A percentile compares a stretch with the other conserved stretches of the same genome.
phyloP scores from a whole-genome alignment of 805 yeast genomes.

The Kuraishia ogatae region DNA sequence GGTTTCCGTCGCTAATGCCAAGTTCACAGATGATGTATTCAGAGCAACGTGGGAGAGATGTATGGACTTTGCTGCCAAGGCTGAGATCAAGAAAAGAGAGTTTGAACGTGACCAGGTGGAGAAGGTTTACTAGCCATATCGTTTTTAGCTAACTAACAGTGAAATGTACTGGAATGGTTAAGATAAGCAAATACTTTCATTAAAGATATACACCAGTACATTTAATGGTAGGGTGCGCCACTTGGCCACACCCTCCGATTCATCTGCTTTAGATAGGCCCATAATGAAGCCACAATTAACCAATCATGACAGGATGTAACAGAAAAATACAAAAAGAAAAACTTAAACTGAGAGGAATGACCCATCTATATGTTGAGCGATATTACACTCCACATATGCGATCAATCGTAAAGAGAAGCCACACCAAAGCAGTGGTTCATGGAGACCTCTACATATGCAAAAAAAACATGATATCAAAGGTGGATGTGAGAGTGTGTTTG shows the following conservation, averaged over 20 bases:
- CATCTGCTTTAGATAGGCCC: background rate
- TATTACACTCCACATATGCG: background rate
- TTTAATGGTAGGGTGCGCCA: background rate
- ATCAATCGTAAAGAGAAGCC: background rate
- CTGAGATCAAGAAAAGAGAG: constrained; percentile 5
- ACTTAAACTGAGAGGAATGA: too few species aligned
- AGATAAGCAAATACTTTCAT: too few species aligned
- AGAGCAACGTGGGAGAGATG: background rate
- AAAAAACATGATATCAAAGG: background rate
- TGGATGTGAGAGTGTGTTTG: background rate
- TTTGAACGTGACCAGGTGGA: constrained; percentile 8
- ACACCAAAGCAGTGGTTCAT: background rate
- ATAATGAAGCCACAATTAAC: background rate
- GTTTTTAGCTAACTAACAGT: constrained; percentile 1
- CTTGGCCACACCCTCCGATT: background rate
- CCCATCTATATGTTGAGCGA: background rate
- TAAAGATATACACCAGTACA: background rate
- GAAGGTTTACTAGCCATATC: constrained; percentile 4
- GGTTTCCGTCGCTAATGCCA: constrained; percentile 3
- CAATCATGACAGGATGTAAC: background rate
- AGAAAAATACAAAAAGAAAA: too few species aligned
- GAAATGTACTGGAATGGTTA: too few species aligned
- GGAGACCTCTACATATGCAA: background rate
- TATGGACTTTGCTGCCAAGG: constrained; percentile 5
- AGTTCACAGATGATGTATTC: constrained; percentile 5